Evolutionary conservation across 805 yeast genomes (phyloP).

Genomic region (Vanderwaltozyma verrucispora): DNA sequence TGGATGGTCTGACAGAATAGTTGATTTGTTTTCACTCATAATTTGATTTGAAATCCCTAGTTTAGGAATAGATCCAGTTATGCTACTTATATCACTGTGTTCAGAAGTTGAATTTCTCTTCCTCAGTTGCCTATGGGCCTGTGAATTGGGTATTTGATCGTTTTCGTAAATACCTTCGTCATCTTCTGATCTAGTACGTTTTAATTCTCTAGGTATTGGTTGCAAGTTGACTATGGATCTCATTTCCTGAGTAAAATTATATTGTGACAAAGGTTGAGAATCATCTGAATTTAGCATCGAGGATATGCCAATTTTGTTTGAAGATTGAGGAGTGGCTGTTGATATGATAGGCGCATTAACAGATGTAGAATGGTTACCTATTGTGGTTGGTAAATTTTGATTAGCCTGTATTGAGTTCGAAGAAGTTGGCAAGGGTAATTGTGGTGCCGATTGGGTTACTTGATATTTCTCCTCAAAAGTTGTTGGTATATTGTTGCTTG

Average conservation of each 20-base stretch:
- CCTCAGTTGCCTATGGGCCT: conserved; percentile 4
- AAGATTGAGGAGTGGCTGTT: background rate
- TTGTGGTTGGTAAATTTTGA: too few relatives aligned
- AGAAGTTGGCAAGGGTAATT: too few relatives aligned
- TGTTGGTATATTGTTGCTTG: background rate
- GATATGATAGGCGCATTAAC: too few relatives aligned
- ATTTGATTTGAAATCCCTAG: too few relatives aligned
- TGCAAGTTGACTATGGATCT: background rate
- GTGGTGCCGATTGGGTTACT: too few relatives aligned
- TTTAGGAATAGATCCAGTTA: too few relatives aligned
- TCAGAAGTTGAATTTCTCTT: conserved; percentile 6
- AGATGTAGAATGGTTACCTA: too few relatives aligned
- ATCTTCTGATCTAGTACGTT: background rate
- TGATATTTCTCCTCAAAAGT: too few relatives aligned
- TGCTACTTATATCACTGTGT: background rate
- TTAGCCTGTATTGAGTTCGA: too few relatives aligned
- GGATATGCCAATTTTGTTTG: conserved; percentile 15
- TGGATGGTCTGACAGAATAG: conserved; percentile 19
- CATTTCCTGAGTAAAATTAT: background rate
- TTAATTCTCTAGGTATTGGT: background rate
- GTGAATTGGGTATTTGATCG: background rate
- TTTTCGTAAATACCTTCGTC: background rate
- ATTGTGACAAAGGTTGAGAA: background rate
- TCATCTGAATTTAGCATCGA: conserved; percentile 18
- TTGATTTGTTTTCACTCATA: background rate